phyloP scores from a whole-genome alignment of 257 asterid genomes.

The Plantago ovata region DNA sequence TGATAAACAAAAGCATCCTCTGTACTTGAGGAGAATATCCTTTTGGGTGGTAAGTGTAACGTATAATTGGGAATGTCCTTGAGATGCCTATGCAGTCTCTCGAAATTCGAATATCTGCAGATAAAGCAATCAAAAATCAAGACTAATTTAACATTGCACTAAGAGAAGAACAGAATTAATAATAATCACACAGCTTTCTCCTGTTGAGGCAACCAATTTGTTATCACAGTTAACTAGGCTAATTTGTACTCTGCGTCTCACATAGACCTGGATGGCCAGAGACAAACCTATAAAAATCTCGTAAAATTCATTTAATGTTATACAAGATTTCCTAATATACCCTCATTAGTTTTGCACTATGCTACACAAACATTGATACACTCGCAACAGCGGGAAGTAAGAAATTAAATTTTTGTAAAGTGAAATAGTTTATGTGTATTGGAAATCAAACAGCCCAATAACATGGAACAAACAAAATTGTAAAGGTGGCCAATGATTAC shows the following conservation, averaged over 20 bases:
- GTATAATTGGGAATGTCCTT: constrained; percentile 94
- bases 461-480: no score
- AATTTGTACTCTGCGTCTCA: neutral
- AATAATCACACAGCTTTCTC: constrained; percentile 16
- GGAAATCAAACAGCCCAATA: no score
- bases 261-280: no score
- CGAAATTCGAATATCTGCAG: constrained; percentile 88
- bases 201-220: constrained; percentile 9
- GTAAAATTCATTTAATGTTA: no score
- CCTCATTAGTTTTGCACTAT: no score
- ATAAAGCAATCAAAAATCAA: constrained; percentile 21
- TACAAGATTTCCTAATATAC: no score
- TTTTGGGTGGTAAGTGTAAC: constrained; percentile 92
- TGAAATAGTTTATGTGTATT: no score
- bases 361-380: no score
- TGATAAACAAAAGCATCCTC: constrained; percentile 98
- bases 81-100: constrained; percentile 91
- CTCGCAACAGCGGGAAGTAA: no score
- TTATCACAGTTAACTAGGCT: neutral
- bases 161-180: neutral
- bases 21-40: constrained; percentile 97
- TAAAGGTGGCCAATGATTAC: no score
- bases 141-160: constrained; percentile 12
- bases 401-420: no score
- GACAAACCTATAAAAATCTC: no score